Evolutionary conservation across 495 filamentous ascomycete species (phyloP).

Genomic region (Hyaloscypha finlandica): DNA sequence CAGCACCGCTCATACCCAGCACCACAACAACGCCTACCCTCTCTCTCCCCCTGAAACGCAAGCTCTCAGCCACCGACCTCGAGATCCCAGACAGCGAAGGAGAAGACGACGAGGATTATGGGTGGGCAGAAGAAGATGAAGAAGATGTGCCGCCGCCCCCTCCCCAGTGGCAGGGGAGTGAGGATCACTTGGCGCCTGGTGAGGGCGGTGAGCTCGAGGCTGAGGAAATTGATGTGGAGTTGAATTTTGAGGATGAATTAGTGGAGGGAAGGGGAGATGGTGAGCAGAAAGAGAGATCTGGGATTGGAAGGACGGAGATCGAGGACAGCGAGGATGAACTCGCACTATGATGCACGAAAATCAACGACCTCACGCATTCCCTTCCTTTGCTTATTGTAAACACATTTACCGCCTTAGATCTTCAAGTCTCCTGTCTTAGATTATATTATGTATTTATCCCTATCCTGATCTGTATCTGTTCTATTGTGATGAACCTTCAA

Average conservation of each 20-base stretch:
- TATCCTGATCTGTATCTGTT: too few species aligned
- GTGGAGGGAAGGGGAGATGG: slow-evolving; percentile 42
- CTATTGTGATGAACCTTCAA: too few species aligned
- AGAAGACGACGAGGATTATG: slow-evolving; percentile 36
- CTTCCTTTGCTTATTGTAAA: too few species aligned
- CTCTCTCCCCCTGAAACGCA: slow-evolving; percentile 30
- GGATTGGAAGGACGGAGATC: slow-evolving; percentile 7
- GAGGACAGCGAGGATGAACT: slow-evolving; percentile 32
- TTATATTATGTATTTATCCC: too few species aligned
- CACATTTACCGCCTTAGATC: too few species aligned
- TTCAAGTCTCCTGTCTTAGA: too few species aligned
- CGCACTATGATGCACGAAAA: slow-evolving; percentile 15
- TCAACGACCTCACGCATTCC: too few species aligned
- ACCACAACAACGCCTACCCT: background rate
- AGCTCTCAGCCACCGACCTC: slow-evolving; percentile 23
- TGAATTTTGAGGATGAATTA: slow-evolving; percentile 46
- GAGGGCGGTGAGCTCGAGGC: slow-evolving; percentile 18
- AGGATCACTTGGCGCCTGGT: slow-evolving; percentile 28
- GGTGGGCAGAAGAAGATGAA: slow-evolving; percentile 34
- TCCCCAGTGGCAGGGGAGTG: slow-evolving; percentile 34
- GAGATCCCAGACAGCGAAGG: slow-evolving; percentile 33
- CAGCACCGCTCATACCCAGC: background rate
- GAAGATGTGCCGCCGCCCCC: slow-evolving; percentile 28
- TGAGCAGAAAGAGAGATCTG: slow-evolving; percentile 28
- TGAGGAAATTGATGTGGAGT: slow-evolving; percentile 29